A percentile compares a stretch with the other conserved stretches of the same genome.
phyloP scores from a whole-genome alignment of 106 monocot genomes.

The Platanthera zijinensis region DNA sequence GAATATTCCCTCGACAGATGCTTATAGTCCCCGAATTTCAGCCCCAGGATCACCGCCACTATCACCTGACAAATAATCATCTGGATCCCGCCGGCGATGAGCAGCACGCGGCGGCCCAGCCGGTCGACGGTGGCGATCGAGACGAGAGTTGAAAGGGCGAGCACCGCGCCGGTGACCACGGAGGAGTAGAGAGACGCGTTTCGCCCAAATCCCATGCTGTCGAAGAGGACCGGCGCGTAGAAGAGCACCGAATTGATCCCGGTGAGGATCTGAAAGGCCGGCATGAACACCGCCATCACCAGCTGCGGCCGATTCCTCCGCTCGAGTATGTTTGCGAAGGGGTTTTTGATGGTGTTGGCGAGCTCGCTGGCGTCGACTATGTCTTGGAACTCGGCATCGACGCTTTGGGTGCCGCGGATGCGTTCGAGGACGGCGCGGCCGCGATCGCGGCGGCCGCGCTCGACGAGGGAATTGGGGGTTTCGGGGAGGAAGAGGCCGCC shows the following conservation, averaged over 20 bases:
- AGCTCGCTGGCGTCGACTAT: conserved; percentile 92
- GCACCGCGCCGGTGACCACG: conserved; percentile 77
- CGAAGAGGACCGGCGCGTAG: conserved; percentile 89
- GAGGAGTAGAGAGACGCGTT: conserved; percentile 81
- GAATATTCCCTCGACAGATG: conserved; percentile 62
- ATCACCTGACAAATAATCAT: conserved; percentile 85
- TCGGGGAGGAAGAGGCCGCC: conserved; percentile 86
- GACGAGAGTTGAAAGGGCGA: conserved; percentile 64
- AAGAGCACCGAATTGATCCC: conserved; percentile 95
- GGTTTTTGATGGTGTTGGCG: conserved; percentile 65
- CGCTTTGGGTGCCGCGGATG: conserved; percentile 70
- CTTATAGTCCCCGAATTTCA: conserved; percentile 59
- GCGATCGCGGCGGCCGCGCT: conserved; percentile 35
- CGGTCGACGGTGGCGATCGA: conserved; percentile 79
- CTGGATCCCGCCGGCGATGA: conserved; percentile 78
- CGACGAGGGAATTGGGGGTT: conserved; percentile 91
- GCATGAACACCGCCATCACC: conserved; percentile 90
- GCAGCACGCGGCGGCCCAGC: conserved; percentile 53
- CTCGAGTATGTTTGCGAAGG: conserved; percentile 81
- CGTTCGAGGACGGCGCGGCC: conserved; percentile 53
- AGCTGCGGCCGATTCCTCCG: conserved; percentile 76
- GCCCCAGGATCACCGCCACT: conserved; percentile 66
- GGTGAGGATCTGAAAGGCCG: conserved; percentile 82
- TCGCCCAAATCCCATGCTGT: conserved; percentile 89
- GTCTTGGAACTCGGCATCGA: conserved; percentile 86